Conservation (phyloP, 2,329 filamentous ascomycete genomes). For the Aureobasidium namibiae region DNA sequence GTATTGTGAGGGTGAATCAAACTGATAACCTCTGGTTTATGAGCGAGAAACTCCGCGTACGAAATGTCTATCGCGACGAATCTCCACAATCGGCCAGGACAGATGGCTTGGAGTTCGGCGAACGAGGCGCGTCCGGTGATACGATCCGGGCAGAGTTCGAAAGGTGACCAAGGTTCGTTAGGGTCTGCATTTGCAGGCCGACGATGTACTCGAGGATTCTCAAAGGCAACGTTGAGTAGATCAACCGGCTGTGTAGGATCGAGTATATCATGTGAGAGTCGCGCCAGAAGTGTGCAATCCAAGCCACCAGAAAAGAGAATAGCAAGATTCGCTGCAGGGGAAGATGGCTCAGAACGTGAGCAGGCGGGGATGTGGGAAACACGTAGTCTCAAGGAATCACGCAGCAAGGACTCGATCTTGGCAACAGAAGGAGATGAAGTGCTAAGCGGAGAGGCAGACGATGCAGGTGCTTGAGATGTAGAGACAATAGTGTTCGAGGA, state of each 20-base stretch:
- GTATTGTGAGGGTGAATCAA: slow-evolving; percentile 92
- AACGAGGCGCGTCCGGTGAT: slow-evolving; percentile 75
- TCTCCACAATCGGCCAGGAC: slow-evolving; percentile 66
- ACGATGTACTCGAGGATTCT: slow-evolving; percentile 67
- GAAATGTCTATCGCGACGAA: slow-evolving; percentile 82
- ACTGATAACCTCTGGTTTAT: slow-evolving; percentile 60
- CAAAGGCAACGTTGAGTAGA: slow-evolving; percentile 90
- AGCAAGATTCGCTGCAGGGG: slow-evolving; percentile 49
- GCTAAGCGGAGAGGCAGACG: not conserved
- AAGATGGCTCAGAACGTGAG: not conserved
- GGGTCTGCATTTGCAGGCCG: slow-evolving; percentile 19
- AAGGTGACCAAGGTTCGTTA: slow-evolving; percentile 37
- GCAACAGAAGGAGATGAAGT: not conserved
- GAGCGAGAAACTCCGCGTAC: slow-evolving; percentile 62
- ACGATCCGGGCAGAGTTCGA: slow-evolving; percentile 83
- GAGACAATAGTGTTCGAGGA: not conserved
- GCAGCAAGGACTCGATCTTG: slow-evolving; percentile 17
- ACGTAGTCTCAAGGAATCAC: slow-evolving; percentile 21
- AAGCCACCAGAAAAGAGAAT: slow-evolving; percentile 90
- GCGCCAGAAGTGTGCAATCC: slow-evolving; percentile 82
- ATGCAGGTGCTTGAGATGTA: not conserved
- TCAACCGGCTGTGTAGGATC: slow-evolving; percentile 65
- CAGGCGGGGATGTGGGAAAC: slow-evolving; percentile 55
- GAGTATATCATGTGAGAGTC: slow-evolving; percentile 69
- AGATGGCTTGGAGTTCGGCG: slow-evolving; percentile 61